Evolutionary conservation across 1,284 basidiomycete genomes (phyloP).

Genomic region (Apiotrichum brassicae): DNA sequence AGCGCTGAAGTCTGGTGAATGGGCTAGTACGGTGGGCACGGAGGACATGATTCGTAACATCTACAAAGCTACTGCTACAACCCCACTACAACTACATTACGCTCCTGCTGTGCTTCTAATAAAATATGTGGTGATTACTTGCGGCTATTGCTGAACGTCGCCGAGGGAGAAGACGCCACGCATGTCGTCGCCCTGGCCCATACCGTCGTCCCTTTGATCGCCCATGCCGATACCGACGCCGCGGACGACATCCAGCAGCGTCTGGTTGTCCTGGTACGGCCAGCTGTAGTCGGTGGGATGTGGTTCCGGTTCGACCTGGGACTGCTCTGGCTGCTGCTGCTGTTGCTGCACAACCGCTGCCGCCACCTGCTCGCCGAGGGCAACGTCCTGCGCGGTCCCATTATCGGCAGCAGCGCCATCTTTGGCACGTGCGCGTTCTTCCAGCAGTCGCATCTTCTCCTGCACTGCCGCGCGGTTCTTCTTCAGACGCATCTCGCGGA

Average conservation of each 20-base stretch:
- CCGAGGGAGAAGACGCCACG: constrained; percentile 13
- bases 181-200: constrained; percentile 7
- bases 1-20: too few species aligned
- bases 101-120: too few species aligned
- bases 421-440: constrained; percentile 10
- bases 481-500: constrained; percentile 43
- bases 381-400: too few species aligned
- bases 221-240: constrained; percentile 1
- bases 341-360: constrained; percentile 12
- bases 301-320: background rate
- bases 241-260: constrained; percentile 32
- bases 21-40: too few species aligned
- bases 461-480: constrained; percentile 35
- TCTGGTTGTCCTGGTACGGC: constrained; percentile 30
- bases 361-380: constrained; percentile 14
- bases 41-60: background rate
- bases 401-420: too few species aligned
- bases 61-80: background rate
- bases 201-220: background rate
- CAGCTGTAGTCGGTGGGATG: constrained; percentile 18
- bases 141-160: constrained; percentile 8
- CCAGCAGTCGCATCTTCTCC: constrained; percentile 24
- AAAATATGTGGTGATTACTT: too few species aligned
- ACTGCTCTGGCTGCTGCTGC: background rate
- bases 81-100: too few species aligned